Evolutionary conservation across 495 filamentous ascomycete species (phyloP).

Genomic region (Neurospora sp.): DNA sequence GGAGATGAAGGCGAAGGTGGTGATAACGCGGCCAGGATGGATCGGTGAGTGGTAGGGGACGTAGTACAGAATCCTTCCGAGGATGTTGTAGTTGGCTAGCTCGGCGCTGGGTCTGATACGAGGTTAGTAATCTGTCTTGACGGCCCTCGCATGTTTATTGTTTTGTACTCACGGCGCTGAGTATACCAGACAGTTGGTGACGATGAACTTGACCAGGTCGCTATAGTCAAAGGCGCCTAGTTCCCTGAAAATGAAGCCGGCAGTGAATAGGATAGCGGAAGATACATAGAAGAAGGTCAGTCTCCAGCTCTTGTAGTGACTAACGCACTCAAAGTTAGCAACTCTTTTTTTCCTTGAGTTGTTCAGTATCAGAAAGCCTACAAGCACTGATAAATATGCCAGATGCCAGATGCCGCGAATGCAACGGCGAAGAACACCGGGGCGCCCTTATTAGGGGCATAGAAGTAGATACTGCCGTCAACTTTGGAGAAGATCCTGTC

Average conservation of each 20-base stretch:
- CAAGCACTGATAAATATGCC: slow-evolving; percentile 56
- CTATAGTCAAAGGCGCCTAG: slow-evolving; percentile 49
- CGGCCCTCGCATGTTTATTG: background rate
- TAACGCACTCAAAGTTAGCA: slow-evolving; percentile 35
- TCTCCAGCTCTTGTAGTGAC: slow-evolving; percentile 40
- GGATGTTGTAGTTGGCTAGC: slow-evolving; percentile 63
- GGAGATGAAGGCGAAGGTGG: slow-evolving; percentile 62
- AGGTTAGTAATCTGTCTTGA: slow-evolving; percentile 1
- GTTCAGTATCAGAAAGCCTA: slow-evolving; percentile 15
- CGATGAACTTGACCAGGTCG: slow-evolving; percentile 48
- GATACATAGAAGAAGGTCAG: slow-evolving; percentile 29
- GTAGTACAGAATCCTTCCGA: slow-evolving; percentile 70
- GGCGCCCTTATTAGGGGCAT: slow-evolving; percentile 65
- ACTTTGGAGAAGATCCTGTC: slow-evolving; percentile 16
- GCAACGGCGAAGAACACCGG: slow-evolving; percentile 57
- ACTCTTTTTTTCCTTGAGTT: background rate
- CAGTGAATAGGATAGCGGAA: slow-evolving; percentile 36
- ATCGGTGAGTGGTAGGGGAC: slow-evolving; percentile 68
- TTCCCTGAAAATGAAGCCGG: slow-evolving; percentile 49
- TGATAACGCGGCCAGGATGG: slow-evolving; percentile 65
- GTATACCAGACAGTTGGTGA: slow-evolving; percentile 50
- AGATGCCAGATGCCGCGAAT: slow-evolving; percentile 46
- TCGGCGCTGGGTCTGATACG: slow-evolving; percentile 55
- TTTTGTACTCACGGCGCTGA: slow-evolving; percentile 49
- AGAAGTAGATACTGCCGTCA: slow-evolving; percentile 52